phyloP scores from a whole-genome alignment of 2,329 filamentous ascomycete genomes.

The Parastagonospora nodorum region DNA sequence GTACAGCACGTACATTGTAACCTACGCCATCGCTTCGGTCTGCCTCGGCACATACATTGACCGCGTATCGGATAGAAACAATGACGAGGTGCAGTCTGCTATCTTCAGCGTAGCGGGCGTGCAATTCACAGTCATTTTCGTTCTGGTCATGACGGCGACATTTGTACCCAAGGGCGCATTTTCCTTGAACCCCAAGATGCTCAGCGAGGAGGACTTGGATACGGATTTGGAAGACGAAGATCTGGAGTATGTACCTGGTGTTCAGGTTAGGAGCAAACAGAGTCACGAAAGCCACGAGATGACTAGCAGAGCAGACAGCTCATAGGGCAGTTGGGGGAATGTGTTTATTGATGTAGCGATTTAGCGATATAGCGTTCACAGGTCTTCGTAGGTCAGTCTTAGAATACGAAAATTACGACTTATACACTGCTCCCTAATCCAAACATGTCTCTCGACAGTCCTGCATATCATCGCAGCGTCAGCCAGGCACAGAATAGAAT shows the following conservation, averaged over 20 bases:
- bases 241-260: conserved; percentile 27
- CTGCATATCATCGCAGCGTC: no score
- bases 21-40: conserved; percentile 53
- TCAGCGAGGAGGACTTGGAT: conserved; percentile 48
- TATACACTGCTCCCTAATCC: background rate
- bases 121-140: conserved; percentile 54
- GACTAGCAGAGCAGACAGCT: conserved; percentile 25
- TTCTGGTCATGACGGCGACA: conserved; percentile 51
- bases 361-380: conserved; percentile 2
- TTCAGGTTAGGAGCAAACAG: conserved; percentile 19
- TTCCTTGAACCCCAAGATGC: conserved; percentile 51
- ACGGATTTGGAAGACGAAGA: conserved; percentile 35
- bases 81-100: conserved; percentile 48
- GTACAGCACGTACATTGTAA: conserved; percentile 57
- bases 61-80: conserved; percentile 43
- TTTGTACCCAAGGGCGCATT: conserved; percentile 54
- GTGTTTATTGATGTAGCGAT: conserved; percentile 1
- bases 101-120: conserved; percentile 54
- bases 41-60: conserved; percentile 56
- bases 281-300: conserved; percentile 30
- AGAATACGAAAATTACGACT: background rate
- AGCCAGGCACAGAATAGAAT: no score
- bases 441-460: background rate
- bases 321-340: background rate
- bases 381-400: no score